These are phyloP conservation scores for Aurinia saxatilis DNA, from an alignment of 345 rosid genomes.

Conservation along the genomic window DNA sequence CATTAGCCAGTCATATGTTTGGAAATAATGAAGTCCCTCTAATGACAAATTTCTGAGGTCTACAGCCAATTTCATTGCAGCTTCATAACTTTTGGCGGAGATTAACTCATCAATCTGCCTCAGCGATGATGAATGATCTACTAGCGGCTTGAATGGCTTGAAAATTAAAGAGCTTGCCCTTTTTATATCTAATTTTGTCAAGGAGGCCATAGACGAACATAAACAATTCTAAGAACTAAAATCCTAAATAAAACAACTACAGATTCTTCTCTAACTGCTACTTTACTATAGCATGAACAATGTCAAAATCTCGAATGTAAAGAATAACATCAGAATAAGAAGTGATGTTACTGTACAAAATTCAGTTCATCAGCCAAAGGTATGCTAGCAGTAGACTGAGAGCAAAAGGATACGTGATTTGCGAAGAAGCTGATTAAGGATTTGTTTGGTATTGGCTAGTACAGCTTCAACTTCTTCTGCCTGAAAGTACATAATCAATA, in stretches of 20 bases:
- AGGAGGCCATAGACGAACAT: constrained; percentile 23
- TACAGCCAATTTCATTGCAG: constrained; percentile 60
- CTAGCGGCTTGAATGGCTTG: constrained; percentile 78
- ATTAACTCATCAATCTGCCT: constrained; percentile 59
- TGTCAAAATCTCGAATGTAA: constrained; percentile 5
- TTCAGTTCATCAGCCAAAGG: not conserved
- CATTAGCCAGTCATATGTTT: constrained; percentile 95
- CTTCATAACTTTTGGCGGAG: constrained; percentile 43
- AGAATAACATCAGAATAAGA: not conserved
- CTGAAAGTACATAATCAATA: constrained; percentile 31
- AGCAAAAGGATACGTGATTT: constrained; percentile 74
- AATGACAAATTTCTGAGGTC: constrained; percentile 80
- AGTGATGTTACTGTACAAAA: not conserved
- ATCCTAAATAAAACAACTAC: not conserved
- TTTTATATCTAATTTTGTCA: constrained; percentile 70
- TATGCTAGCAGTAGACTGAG: not conserved
- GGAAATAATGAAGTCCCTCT: constrained; percentile 87
- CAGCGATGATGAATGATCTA: constrained; percentile 35
- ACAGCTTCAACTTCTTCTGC: constrained; percentile 93
- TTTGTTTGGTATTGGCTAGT: constrained; percentile 88
- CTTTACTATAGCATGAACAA: constrained; percentile 2
- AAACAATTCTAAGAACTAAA: not conserved
- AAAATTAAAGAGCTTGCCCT: constrained; percentile 60
- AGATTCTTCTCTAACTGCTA: not conserved
- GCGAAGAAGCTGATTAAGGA: constrained; percentile 77